phyloP scores from a whole-genome alignment of 2,329 filamentous ascomycete genomes.

The Fusarium hostae region DNA sequence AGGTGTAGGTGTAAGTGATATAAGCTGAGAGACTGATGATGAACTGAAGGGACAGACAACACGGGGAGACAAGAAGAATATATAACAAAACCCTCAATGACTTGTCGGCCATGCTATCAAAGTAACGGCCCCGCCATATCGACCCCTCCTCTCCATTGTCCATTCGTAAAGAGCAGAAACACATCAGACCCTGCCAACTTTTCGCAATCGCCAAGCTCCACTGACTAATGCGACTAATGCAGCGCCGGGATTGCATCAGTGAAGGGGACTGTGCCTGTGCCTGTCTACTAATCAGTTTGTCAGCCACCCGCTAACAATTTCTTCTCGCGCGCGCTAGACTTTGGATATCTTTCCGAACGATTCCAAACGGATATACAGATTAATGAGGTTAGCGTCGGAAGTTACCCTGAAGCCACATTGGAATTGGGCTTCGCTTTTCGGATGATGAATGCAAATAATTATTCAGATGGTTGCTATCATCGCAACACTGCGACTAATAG shows the following conservation, averaged over 20 bases:
- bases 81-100: constrained; percentile 19
- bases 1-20: background rate
- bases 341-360: background rate
- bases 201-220: constrained; percentile 18
- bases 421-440: background rate
- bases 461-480: background rate
- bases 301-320: background rate
- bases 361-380: constrained; percentile 8
- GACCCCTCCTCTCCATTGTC: constrained; percentile 8
- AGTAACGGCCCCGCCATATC: constrained; percentile 18
- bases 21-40: constrained; percentile 17
- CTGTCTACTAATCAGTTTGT: background rate
- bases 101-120: background rate
- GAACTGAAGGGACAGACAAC: background rate
- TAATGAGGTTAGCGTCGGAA: background rate
- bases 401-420: constrained; percentile 1
- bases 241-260: constrained; percentile 14
- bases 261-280: background rate
- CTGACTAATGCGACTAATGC: constrained; percentile 34
- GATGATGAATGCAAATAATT: background rate
- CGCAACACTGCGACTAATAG: background rate
- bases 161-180: constrained; percentile 1
- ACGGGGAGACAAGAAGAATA: constrained; percentile 13
- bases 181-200: constrained; percentile 14
- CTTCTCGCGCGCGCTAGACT: constrained; percentile 7